phyloP scores from a whole-genome alignment of 768 basidiomycete species.

The Tylopilus intermedius region DNA sequence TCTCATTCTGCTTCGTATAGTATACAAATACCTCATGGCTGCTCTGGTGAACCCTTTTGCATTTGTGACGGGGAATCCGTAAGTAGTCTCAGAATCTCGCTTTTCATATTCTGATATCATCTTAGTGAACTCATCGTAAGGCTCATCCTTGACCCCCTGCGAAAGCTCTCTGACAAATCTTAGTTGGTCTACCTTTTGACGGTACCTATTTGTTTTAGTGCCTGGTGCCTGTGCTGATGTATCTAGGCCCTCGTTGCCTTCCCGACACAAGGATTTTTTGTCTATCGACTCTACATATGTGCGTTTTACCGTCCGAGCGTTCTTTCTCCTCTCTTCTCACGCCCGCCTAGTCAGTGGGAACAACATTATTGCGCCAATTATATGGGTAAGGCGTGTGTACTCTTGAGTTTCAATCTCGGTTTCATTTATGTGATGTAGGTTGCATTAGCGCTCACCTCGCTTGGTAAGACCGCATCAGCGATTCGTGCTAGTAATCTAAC shows the following conservation, averaged over 20 bases:
- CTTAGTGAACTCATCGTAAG: not conserved
- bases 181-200: not conserved
- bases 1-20: not conserved
- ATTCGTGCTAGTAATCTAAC: not conserved
- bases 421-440: not conserved
- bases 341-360: not conserved
- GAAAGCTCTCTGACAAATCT: not conserved
- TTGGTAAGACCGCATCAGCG: not conserved
- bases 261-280: not conserved
- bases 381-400: not conserved
- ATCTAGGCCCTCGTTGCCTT: not conserved
- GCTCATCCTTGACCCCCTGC: not conserved
- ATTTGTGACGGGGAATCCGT: not conserved
- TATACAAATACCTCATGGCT: slow-evolving; percentile 2
- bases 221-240: not conserved
- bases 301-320: not conserved
- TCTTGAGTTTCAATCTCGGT: not conserved
- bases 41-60: not conserved
- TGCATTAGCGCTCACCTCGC: not conserved
- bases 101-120: not conserved
- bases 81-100: not conserved
- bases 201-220: not conserved
- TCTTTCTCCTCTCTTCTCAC: not conserved
- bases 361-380: not conserved
- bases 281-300: not conserved